Evolutionary conservation across 2,329 filamentous ascomycete genomes (phyloP).

Genomic region (Colletotrichum simmondsii): DNA sequence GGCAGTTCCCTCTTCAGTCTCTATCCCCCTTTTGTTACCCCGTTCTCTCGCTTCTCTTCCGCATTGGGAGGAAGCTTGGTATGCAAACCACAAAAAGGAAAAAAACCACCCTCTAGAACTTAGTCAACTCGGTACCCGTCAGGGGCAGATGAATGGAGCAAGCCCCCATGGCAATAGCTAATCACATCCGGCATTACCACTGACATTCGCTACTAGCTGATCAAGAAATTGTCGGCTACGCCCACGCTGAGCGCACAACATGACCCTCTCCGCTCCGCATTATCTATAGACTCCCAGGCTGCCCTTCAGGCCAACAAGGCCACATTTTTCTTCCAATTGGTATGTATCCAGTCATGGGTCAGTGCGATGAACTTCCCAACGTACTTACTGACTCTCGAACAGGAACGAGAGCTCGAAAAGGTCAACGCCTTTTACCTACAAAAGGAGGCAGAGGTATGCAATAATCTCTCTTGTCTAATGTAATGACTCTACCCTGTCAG

Average conservation of each 20-base stretch:
- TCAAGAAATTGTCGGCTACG: constrained; percentile 96
- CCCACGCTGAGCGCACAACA: constrained; percentile 84
- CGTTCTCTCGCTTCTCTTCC: constrained; percentile 3
- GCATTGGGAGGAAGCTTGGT: constrained; percentile 1
- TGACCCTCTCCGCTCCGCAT: constrained; percentile 61
- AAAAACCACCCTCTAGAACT: neutral
- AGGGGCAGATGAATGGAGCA: constrained; percentile 27
- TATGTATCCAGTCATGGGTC: constrained; percentile 56
- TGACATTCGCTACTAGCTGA: constrained; percentile 74
- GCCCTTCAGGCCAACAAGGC: constrained; percentile 96
- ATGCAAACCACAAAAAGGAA: constrained; percentile 12
- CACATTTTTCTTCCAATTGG: constrained; percentile 97
- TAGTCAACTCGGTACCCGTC: constrained; percentile 30
- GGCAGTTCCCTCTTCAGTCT: neutral
- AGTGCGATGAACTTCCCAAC: constrained; percentile 35
- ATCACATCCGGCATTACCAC: constrained; percentile 36
- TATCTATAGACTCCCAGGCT: constrained; percentile 79
- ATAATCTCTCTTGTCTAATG: neutral
- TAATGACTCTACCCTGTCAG: constrained; percentile 2
- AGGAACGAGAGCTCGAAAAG: constrained; percentile 98
- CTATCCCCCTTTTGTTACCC: constrained; percentile 18
- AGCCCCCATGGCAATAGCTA: constrained; percentile 31
- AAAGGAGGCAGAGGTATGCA: constrained; percentile 91
- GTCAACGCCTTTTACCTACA: constrained; percentile 98
- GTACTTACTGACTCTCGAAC: constrained; percentile 51